A percentile compares a stretch with the other conserved stretches of the same genome.
Evolutionary conservation across 2,329 filamentous ascomycete species (phyloP).

Genomic region (Botrytis porri): DNA sequence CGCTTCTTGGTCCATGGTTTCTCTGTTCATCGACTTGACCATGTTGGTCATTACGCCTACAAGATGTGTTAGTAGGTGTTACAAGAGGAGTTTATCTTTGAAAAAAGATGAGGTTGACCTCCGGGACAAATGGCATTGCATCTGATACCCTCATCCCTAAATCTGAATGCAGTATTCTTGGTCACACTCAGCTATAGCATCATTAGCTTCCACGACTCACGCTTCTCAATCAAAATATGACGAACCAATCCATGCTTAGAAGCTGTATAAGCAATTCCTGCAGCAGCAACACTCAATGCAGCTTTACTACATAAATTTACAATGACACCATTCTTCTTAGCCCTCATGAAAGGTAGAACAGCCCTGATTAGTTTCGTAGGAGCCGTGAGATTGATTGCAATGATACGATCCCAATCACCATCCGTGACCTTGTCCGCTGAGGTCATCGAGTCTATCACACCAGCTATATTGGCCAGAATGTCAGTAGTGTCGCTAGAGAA

Average conservation of each 20-base stretch:
- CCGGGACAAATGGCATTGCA: constrained; percentile 47
- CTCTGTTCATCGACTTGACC: background rate
- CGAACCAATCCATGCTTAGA: constrained; percentile 44
- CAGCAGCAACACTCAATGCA: constrained; percentile 40
- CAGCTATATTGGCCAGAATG: constrained; percentile 46
- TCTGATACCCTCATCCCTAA: constrained; percentile 45
- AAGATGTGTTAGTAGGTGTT: background rate
- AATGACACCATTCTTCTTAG: constrained; percentile 42
- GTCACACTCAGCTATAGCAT: constrained; percentile 43
- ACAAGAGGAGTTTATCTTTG: background rate
- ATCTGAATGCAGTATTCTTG: constrained; percentile 48
- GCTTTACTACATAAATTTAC: constrained; percentile 44
- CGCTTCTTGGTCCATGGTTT: background rate
- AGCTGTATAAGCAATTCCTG: constrained; percentile 47
- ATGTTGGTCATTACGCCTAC: constrained; percentile 5
- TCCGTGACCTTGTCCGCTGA: constrained; percentile 42
- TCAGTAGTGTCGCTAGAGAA: constrained; percentile 37
- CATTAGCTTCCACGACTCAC: background rate
- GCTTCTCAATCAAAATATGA: background rate
- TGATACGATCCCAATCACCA: constrained; percentile 42
- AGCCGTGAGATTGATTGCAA: constrained; percentile 44
- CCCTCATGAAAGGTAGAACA: constrained; percentile 44
- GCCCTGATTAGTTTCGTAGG: constrained; percentile 46
- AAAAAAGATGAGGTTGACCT: constrained; percentile 25
- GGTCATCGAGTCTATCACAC: constrained; percentile 44